phyloP scores from a whole-genome alignment of 1,139 yeast species.

The Saccharomyces hybrid region DNA sequence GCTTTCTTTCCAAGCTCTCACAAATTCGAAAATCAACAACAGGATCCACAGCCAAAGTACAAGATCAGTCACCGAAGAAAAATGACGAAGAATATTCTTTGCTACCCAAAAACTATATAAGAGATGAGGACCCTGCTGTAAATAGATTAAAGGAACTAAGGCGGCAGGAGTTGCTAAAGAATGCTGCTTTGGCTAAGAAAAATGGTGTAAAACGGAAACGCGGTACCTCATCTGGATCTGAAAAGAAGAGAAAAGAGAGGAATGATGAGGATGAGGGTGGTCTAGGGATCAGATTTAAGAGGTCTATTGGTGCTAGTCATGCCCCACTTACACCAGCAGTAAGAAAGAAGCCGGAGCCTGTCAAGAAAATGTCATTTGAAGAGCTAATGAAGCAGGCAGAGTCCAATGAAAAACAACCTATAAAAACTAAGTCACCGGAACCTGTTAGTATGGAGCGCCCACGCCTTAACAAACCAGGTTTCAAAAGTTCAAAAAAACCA shows the following conservation, averaged over 20 bases:
- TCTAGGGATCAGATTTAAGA: slow-evolving; percentile 16
- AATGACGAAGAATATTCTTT: slow-evolving; percentile 11
- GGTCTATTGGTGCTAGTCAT: slow-evolving; percentile 11
- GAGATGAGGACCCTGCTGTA: slow-evolving; percentile 36
- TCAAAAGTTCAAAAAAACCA: slow-evolving; percentile 5
- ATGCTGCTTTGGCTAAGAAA: slow-evolving; percentile 14
- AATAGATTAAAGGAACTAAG: slow-evolving; percentile 59
- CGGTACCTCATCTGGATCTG: slow-evolving; percentile 8
- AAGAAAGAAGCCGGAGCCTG: slow-evolving; percentile 21
- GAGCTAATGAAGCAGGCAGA: slow-evolving; percentile 69
- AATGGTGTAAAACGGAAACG: slow-evolving; percentile 6
- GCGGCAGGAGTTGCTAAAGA: slow-evolving; percentile 43
- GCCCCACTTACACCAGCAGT: slow-evolving; percentile 1
- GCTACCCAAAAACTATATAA: slow-evolving; percentile 26
- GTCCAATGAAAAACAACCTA: slow-evolving; percentile 33
- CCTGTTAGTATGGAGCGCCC: slow-evolving; percentile 1
- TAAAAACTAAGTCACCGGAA: neutral
- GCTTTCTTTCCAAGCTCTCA: slow-evolving; percentile 15
- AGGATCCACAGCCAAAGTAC: neutral
- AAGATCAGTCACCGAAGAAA: neutral
- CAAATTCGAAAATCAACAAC: slow-evolving; percentile 11
- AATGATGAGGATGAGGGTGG: slow-evolving; percentile 12
- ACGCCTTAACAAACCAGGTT: slow-evolving; percentile 11
- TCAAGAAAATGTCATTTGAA: slow-evolving; percentile 50
- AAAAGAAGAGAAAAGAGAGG: slow-evolving; percentile 9